phyloP scores from a whole-genome alignment of 148 eudicot genomes.

The Heliosperma pusillum region DNA sequence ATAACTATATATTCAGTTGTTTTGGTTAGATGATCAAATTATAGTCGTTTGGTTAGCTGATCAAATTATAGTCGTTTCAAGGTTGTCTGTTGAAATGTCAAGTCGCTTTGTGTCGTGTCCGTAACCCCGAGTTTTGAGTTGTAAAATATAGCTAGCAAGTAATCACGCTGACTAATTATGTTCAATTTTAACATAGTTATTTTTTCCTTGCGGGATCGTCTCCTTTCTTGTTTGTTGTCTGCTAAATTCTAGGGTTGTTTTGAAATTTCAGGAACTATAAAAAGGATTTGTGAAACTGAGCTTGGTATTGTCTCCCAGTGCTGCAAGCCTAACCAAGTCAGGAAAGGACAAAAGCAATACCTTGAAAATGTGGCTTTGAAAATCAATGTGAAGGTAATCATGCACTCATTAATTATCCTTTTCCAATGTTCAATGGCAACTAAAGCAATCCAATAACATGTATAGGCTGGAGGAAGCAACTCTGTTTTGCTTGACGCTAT shows the following conservation, averaged over 20 bases:
- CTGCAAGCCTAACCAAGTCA: constrained; percentile 52
- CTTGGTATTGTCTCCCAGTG: constrained; percentile 85
- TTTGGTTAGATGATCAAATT: not conserved
- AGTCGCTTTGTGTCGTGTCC: not conserved
- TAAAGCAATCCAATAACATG: not conserved
- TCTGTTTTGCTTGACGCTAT: constrained; percentile 40
- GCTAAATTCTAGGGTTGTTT: not conserved
- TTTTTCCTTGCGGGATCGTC: not conserved
- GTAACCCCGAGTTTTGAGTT: no score
- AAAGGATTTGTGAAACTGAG: constrained; percentile 78
- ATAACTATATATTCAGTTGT: not conserved
- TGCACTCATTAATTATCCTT: not conserved
- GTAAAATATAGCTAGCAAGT: no score
- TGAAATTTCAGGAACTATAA: constrained; percentile 51
- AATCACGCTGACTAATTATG: no score
- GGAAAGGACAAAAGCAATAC: constrained; percentile 49
- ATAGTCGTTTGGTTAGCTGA: not conserved
- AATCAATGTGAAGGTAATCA: constrained; percentile 81
- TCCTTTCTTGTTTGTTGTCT: not conserved
- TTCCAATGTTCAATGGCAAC: not conserved
- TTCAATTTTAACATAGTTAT: no score
- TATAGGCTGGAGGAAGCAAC: constrained; percentile 76
- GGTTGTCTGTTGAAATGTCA: not conserved
- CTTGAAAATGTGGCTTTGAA: constrained; percentile 76
- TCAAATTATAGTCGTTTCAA: not conserved